Evolutionary conservation across 768 basidiomycete species (phyloP).

Genomic region (Pseudohyphozyma bogoriensis): DNA sequence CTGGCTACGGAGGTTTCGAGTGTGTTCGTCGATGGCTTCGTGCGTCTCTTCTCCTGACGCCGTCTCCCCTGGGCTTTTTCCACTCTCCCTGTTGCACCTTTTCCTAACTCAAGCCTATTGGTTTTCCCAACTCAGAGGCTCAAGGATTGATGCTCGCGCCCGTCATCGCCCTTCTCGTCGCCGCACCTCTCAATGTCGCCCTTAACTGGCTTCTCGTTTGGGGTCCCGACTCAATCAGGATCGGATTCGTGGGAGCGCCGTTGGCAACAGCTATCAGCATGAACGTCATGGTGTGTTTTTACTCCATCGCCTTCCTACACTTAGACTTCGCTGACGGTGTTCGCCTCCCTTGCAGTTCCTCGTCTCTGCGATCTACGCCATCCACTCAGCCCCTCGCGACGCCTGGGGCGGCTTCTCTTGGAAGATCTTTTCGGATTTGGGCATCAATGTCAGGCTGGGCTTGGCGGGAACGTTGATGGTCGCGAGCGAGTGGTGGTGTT

Average conservation of each 20-base stretch:
- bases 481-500: constrained; percentile 93
- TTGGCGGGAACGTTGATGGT: constrained; percentile 69
- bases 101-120: background rate
- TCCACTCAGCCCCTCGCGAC: constrained; percentile 44
- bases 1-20: constrained; percentile 34
- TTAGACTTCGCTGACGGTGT: constrained; percentile 46
- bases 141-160: constrained; percentile 71
- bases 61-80: no score
- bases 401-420: constrained; percentile 73
- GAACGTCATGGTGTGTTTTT: constrained; percentile 56
- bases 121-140: no score
- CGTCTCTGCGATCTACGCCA: constrained; percentile 36
- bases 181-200: constrained; percentile 74
- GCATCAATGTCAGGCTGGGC: constrained; percentile 62
- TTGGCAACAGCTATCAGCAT: constrained; percentile 79
- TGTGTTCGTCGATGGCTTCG: constrained; percentile 31
- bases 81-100: no score
- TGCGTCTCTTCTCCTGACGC: no score
- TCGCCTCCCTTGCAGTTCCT: constrained; percentile 32
- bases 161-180: constrained; percentile 66
- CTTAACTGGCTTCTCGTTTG: constrained; percentile 70
- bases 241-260: constrained; percentile 89
- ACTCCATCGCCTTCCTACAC: constrained; percentile 47
- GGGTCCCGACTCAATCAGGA: constrained; percentile 45
- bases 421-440: constrained; percentile 57